Evolutionary conservation across 495 filamentous ascomycete species (phyloP), one percentile per base, ranked within the genome.

Genomic region (Aspergillus ellipticus): DNA sequence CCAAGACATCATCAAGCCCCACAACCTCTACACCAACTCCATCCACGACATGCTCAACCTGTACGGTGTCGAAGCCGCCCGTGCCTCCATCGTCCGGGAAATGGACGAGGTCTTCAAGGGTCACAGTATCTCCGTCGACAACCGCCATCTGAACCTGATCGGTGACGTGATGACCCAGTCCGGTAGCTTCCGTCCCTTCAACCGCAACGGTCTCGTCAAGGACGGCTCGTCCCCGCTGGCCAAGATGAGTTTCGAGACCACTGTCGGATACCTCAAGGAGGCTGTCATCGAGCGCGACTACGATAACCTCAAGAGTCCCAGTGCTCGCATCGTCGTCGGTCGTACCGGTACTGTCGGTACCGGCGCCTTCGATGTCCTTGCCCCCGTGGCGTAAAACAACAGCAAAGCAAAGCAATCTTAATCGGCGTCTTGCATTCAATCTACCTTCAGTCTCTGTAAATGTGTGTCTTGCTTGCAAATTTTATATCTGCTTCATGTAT

Each of bases 201-300:
- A 89, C 72, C 87, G 94, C 43, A 92, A 86, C 60, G 94, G 92
- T 16, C 68, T 97, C 51, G 71, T 79, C 46, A 88, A 85, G 67
- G 82, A 87, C 55, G 88, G 86, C 64, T 85, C 89, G 15, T 92
- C 87, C 50, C 92, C 94, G 1, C 91, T 97, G 58, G 87, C 92
- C 72, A 96, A 97, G 81, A 96, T 96, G 91, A 95, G 89, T 70
- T 97, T 97, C 77, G 92, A 99, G 79, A 97, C 94, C 6, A 97
- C 94, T 19, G 82, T 96, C 31, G 88, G 87, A 2, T 97, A 96
- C 75, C 79, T 97, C 69, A 89, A 86, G 68, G 93, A 96, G 60
- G 92, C 93, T 22, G 90, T 96, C 16, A 69, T 93, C 41, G 91
- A 96, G 62, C 83, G 88, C 49, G 94, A 96, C 69, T 88, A 84